A percentile compares a stretch with the other conserved stretches of the same genome.
Conservation (phyloP, 1,284 basidiomycete species). For the Naganishia liquefaciens region DNA sequence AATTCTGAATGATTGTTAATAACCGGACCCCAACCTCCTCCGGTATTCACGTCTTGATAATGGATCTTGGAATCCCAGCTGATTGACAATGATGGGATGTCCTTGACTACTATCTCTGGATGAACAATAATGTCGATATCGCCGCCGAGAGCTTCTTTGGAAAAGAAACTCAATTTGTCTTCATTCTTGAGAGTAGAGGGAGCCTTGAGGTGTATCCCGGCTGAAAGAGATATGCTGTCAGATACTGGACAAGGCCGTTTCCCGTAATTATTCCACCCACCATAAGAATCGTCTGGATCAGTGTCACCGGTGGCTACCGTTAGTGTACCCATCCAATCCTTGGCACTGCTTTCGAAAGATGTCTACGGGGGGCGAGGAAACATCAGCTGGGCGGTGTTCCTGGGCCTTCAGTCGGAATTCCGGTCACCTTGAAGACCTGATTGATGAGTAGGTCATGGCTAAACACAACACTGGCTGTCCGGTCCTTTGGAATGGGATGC, state of each 20-base stretch:
- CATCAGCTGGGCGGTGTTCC: too few relatives aligned
- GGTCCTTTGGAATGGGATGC: background rate
- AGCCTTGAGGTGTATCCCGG: background rate
- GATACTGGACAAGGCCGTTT: too few relatives aligned
- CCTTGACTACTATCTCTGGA: background rate
- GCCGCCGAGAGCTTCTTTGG: background rate
- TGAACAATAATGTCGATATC: slow-evolving; percentile 3
- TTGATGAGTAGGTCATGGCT: background rate
- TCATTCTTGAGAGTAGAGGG: background rate
- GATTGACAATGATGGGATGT: background rate
- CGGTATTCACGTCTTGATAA: background rate
- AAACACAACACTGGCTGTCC: background rate
- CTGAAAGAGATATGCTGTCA: background rate
- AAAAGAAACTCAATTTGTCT: background rate
- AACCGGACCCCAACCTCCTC: background rate
- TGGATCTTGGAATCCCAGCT: background rate
- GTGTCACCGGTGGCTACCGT: too few relatives aligned
- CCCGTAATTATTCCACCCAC: too few relatives aligned
- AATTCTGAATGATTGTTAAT: background rate
- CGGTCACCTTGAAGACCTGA: background rate
- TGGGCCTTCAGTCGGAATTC: too few relatives aligned
- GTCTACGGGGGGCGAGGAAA: too few relatives aligned
- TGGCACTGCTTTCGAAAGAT: background rate
- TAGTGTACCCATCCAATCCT: background rate
- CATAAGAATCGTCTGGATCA: too few relatives aligned